phyloP scores from a whole-genome alignment of 139 green algal species.

The Bryopsis sp. region DNA sequence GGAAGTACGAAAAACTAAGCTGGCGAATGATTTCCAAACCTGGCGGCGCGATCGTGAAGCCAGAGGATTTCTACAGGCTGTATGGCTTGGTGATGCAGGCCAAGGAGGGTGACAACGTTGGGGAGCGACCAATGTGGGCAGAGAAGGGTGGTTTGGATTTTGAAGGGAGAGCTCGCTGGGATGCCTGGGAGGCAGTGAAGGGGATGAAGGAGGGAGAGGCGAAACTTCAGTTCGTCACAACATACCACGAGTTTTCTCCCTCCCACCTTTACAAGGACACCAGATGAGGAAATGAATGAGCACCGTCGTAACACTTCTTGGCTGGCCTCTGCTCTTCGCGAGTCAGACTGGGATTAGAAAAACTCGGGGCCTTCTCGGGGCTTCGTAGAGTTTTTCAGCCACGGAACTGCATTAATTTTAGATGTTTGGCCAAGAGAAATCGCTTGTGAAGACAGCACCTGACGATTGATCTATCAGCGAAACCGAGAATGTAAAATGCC shows the following conservation, averaged over 20 bases:
- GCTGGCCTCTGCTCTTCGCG: too few species aligned
- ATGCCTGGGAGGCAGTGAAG: slow-evolving; percentile 72
- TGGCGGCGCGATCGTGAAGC: slow-evolving; percentile 78
- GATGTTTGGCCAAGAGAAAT: too few species aligned
- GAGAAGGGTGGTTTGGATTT: slow-evolving; percentile 91
- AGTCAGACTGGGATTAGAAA: too few species aligned
- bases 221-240: slow-evolving; percentile 63
- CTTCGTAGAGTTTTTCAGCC: too few species aligned
- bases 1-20: slow-evolving; percentile 72
- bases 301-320: too few species aligned
- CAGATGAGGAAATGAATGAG: slow-evolving; percentile 19
- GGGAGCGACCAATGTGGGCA: slow-evolving; percentile 84
- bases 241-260: slow-evolving; percentile 67
- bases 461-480: too few species aligned
- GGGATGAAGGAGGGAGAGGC: slow-evolving; percentile 49
- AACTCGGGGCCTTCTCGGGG: too few species aligned
- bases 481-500: too few species aligned
- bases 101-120: slow-evolving; percentile 59
- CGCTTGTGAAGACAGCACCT: too few species aligned
- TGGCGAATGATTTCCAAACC: slow-evolving; percentile 86
- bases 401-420: too few species aligned
- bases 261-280: slow-evolving; percentile 65
- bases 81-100: slow-evolving; percentile 53
- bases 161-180: slow-evolving; percentile 73
- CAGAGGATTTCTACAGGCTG: slow-evolving; percentile 62